These are phyloP conservation scores for Platanthera guangdongensis DNA, from an alignment of 106 monocot genomes.

Conservation along the genomic window DNA sequence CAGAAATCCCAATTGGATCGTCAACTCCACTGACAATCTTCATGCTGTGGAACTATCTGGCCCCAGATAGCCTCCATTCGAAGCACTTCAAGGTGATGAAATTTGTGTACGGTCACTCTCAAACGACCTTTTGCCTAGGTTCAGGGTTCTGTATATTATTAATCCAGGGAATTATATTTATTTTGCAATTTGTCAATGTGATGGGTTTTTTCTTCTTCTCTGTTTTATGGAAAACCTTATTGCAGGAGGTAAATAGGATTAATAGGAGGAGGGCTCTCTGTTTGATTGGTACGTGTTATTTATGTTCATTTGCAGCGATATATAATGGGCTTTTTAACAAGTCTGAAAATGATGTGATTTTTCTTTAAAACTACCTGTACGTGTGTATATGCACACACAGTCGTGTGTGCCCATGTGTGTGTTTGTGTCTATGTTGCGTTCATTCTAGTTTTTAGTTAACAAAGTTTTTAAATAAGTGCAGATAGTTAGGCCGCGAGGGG, in stretches of 20 bases:
- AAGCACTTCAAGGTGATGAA: neutral
- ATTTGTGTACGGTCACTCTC: neutral
- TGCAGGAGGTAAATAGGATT: neutral
- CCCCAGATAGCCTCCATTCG: conserved; percentile 36
- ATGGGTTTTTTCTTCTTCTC: neutral
- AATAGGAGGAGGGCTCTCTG: neutral
- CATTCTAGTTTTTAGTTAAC: too few species aligned
- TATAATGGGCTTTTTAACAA: neutral
- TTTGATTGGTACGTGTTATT: neutral
- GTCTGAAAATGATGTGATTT: neutral
- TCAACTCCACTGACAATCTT: conserved; percentile 54
- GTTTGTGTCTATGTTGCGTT: too few species aligned
- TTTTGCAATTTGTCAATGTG: conserved; percentile 10
- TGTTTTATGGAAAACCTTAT: neutral
- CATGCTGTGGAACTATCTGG: conserved; percentile 44
- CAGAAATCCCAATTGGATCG: conserved; percentile 39
- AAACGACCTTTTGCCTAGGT: conserved; percentile 2
- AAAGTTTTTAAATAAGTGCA: too few species aligned
- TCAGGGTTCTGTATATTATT: conserved; percentile 6
- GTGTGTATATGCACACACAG: too few species aligned
- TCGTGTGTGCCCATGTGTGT: too few species aligned
- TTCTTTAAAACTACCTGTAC: neutral
- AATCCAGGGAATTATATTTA: conserved; percentile 9
- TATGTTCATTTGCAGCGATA: neutral
- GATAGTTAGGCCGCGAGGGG: too few species aligned